Evolutionary conservation across 768 basidiomycete species (phyloP), one percentile per base, ranked within the genome.

Genomic region (Phlebiopsis gigantea): DNA sequence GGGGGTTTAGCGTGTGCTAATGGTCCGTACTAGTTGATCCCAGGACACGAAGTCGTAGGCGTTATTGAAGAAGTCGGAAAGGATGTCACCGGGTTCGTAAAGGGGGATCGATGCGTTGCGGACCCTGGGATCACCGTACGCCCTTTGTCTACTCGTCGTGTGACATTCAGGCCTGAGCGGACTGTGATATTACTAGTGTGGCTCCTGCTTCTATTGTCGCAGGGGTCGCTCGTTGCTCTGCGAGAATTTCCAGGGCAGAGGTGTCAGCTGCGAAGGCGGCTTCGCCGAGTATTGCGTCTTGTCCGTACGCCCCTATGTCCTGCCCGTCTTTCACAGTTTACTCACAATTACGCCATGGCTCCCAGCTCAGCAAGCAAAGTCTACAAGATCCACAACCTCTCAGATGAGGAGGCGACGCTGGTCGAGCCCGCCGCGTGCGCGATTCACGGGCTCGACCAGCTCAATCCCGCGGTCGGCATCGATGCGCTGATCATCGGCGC

Each of bases 381-480:
- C 34, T 95, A 91, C 79, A 91, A 90, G 72, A 85, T 94, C 64
- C 73, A 92, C 61, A 94, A 94, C 71, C 79, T 95, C 52, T 82
- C 82, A 5, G 91, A 94, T 66, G 88, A 92, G 64, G 92, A 94
- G 61, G 83, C 92, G 2, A 93, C 91, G 2, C 82, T 96, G 21
- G 77, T 94, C 30, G 93, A 95, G 67, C 93, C 93, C 29, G 90
- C 92, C 3, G 87, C 93, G 8, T 96, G 93, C 62, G 93, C 93
- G 26, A 83, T 96, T 55, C 93, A 96, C 68, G 93, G 93, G 4
- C 82, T 94, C 48, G 93, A 96, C 72, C 91, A 92, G 69, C 81
- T 96, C 56, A 82, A 77, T 59, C 85, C 90, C 2, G 83, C 86
- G 1, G 90, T 93, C 59, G 93, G 93, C 24, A 76, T 88, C 44